phyloP scores from a whole-genome alignment of 768 basidiomycete genomes.

The Filobasidium wieringae region DNA sequence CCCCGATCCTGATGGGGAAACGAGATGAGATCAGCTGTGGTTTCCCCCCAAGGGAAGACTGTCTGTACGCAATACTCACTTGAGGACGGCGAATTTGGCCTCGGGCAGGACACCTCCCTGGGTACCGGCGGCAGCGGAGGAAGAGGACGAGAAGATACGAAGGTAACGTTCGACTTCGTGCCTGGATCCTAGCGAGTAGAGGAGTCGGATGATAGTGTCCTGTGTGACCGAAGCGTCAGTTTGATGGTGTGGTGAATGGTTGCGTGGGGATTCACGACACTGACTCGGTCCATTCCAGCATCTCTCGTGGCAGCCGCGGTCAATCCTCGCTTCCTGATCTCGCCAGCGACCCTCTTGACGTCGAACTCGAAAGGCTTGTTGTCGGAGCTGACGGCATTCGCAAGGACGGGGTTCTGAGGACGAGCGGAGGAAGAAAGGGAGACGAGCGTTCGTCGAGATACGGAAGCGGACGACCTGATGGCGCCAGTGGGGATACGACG shows the following conservation, averaged over 20 bases:
- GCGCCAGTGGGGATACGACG: conserved; percentile 6
- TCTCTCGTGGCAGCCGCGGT: conserved; percentile 21
- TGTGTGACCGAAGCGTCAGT: conserved; percentile 27
- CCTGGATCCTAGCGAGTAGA: conserved; percentile 94
- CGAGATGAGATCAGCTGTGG: conserved; percentile 1
- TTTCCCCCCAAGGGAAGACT: background rate
- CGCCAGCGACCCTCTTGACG: conserved; percentile 29
- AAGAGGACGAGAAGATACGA: conserved; percentile 91
- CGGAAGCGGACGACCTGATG: background rate
- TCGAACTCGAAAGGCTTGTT: conserved; percentile 28
- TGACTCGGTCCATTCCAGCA: conserved; percentile 37
- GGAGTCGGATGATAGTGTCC: conserved; percentile 93
- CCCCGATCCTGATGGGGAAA: conserved; percentile 52
- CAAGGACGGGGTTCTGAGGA: background rate
- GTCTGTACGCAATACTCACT: conserved; percentile 37
- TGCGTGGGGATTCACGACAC: conserved; percentile 2
- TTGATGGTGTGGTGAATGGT: background rate
- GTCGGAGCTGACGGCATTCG: background rate
- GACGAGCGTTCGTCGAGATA: background rate
- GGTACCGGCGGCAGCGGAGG: conserved; percentile 64
- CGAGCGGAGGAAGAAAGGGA: background rate
- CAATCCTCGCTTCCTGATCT: conserved; percentile 34
- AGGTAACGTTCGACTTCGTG: conserved; percentile 97
- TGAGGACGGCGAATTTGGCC: conserved; percentile 94
- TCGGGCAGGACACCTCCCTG: conserved; percentile 37